Evolutionary conservation across 345 rosid genomes (phyloP), one percentile per base, ranked within the genome.

Genomic region (Gynandropsis gynandra): DNA sequence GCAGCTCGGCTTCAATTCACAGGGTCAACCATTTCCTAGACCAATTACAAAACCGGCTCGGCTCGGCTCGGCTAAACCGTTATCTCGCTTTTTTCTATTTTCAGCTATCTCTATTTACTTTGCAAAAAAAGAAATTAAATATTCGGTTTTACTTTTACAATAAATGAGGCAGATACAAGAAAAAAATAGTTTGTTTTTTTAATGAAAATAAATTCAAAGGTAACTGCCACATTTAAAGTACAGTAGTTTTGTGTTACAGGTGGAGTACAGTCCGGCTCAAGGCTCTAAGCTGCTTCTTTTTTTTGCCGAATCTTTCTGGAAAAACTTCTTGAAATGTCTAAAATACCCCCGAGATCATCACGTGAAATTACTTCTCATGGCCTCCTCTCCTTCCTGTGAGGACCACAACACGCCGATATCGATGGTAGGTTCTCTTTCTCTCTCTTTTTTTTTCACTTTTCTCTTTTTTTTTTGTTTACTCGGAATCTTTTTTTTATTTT

Each of bases 1-100:
- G 62, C 72, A 74, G 83, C 72, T 75, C 68, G 62, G 65, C 63
- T 66, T 16, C 34, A 8, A 12, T 5, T 13, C 7, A 52, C 16
- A 31, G 46, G 70, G 18, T 19, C 29, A 13, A 10, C 18, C 4
- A 19, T 31, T 16, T n/a, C n/a, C n/a, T n/a, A n/a, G n/a, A n/a
- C n/a, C n/a, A n/a, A n/a, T n/a, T n/a, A n/a, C n/a, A n/a, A 24
- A 24, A 24, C 29, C 29, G 4, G 4, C 29, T 5, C 29, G 29
- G 29, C 39, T 10, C 20, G 42, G 45, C 59, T 55, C 40, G 4
- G 44, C 63, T n/a, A n/a, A n/a, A n/a, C n/a, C n/a, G n/a, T n/a
- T n/a, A n/a, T n/a, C n/a, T n/a, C n/a, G n/a, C n/a, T n/a, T n/a
- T n/a, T n/a, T n/a, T n/a, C n/a, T n/a, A n/a, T n/a, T n/a, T n/a